These are phyloP conservation scores for Colletotrichum endophyticum DNA, from an alignment of 2,329 filamentous ascomycete species.

Conservation along the genomic window DNA sequence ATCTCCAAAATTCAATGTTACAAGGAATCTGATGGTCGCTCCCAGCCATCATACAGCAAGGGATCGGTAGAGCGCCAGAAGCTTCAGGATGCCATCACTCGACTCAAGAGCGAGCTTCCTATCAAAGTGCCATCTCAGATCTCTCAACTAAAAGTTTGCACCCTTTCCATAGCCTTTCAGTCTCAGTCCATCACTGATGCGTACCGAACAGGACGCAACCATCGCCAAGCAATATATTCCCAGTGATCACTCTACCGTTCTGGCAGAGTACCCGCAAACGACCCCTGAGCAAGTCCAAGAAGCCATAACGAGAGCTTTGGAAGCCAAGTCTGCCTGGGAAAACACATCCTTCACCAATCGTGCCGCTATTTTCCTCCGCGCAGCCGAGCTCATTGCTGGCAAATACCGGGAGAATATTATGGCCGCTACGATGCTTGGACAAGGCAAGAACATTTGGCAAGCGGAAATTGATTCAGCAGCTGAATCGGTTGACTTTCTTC, in stretches of 20 bases:
- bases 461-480: slow-evolving; percentile 97
- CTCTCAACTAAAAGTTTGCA: neutral
- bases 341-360: slow-evolving; percentile 86
- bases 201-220: neutral
- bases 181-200: neutral
- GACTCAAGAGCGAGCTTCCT: neutral
- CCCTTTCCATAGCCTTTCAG: rapidly evolving
- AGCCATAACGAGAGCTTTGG: slow-evolving; percentile 84
- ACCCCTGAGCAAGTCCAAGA: slow-evolving; percentile 74
- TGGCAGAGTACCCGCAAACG: slow-evolving; percentile 87
- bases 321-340: slow-evolving; percentile 86
- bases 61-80: neutral
- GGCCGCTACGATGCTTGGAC: slow-evolving; percentile 93
- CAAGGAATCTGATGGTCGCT: slow-evolving; percentile 37
- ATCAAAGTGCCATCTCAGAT: neutral
- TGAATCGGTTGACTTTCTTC: slow-evolving; percentile 89
- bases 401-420: slow-evolving; percentile 98
- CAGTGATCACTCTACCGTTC: slow-evolving; percentile 78
- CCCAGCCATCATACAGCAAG: neutral
- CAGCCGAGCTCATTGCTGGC: slow-evolving; percentile 84
- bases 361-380: slow-evolving; percentile 93
- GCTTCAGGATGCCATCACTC: neutral
- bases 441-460: slow-evolving; percentile 98
- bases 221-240: neutral
- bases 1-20: neutral